A percentile compares a stretch with the other conserved stretches of the same genome.
These are phyloP conservation scores for Saturnispora hagleri DNA, from an alignment of 805 yeast genomes.

Conservation along the genomic window DNA sequence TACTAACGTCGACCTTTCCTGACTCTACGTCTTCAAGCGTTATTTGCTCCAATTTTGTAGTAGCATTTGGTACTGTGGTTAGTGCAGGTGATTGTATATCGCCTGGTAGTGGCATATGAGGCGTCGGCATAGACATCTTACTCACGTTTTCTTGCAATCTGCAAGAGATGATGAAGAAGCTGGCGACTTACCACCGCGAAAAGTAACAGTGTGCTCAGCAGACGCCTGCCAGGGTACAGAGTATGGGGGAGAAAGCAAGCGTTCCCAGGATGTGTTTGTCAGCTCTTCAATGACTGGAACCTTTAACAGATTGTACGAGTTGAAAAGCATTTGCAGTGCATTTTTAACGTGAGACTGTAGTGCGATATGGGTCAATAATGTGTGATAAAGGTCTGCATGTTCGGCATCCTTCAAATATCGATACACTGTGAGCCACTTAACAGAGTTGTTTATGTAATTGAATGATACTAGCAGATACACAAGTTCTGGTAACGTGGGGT, in stretches of 20 bases:
- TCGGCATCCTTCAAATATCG: neutral
- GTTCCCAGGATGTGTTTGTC: neutral
- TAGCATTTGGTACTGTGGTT: neutral
- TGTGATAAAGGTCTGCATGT: neutral
- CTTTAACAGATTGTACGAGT: neutral
- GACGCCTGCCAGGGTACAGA: neutral
- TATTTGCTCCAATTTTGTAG: slow-evolving; percentile 15
- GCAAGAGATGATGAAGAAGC: neutral
- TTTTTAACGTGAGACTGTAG: neutral
- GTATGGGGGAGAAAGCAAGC: neutral
- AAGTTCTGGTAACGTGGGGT: neutral
- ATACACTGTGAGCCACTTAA: slow-evolving; percentile 6
- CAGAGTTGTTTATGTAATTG: neutral
- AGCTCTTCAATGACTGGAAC: neutral
- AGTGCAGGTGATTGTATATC: neutral
- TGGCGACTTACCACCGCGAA: neutral
- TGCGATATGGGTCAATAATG: neutral
- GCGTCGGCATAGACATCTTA: slow-evolving; percentile 1
- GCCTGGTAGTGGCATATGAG: neutral
- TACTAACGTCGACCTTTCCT: slow-evolving; percentile 29
- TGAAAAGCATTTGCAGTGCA: neutral
- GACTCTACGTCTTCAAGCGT: slow-evolving; percentile 33
- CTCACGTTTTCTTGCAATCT: neutral
- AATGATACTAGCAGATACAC: neutral
- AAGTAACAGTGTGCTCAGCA: neutral